Percentiles rank a stretch among this genome's conserved stretches.
Conservation (phyloP, 129 eudicot genomes). For the Flaveria bidentis region DNA sequence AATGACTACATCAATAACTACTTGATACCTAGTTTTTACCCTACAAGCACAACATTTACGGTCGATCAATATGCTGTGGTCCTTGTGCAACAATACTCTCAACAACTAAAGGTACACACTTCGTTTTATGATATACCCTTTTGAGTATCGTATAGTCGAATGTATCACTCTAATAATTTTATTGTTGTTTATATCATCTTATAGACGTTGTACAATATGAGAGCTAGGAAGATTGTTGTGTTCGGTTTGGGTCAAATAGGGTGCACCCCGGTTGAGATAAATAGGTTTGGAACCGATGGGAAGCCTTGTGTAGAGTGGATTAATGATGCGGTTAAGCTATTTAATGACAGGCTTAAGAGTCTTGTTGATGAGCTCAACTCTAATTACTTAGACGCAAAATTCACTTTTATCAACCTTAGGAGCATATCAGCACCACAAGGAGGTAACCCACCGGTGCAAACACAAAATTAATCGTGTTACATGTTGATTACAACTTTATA, state of each 20-base stretch:
- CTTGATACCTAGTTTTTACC: conserved; percentile 31
- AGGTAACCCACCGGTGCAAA: conserved; percentile 11
- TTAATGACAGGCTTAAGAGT: conserved; percentile 41
- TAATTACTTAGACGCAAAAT: conserved; percentile 34
- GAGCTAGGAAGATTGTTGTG: conserved; percentile 55
- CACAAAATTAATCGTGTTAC: background rate
- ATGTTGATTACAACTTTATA: background rate
- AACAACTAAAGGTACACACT: conserved; percentile 38
- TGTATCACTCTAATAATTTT: background rate
- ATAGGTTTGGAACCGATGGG: conserved; percentile 15
- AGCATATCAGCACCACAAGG: conserved; percentile 34
- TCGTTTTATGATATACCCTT: background rate
- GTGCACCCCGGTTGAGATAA: conserved; percentile 43
- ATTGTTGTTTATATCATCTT: background rate
- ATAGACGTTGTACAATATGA: conserved; percentile 42
- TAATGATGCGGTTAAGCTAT: conserved; percentile 34
- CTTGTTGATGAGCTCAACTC: conserved; percentile 41
- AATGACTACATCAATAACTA: conserved; percentile 56
- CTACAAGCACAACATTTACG: conserved; percentile 19
- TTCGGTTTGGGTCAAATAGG: conserved; percentile 45
- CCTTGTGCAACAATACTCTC: conserved; percentile 32
- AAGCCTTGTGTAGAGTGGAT: conserved; percentile 35
- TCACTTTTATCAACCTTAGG: conserved; percentile 34
- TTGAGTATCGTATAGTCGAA: too few species aligned
- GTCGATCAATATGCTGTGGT: conserved; percentile 33